Evolutionary conservation across 106 monocot species (phyloP).

Genomic region (Vanilla planifolia): DNA sequence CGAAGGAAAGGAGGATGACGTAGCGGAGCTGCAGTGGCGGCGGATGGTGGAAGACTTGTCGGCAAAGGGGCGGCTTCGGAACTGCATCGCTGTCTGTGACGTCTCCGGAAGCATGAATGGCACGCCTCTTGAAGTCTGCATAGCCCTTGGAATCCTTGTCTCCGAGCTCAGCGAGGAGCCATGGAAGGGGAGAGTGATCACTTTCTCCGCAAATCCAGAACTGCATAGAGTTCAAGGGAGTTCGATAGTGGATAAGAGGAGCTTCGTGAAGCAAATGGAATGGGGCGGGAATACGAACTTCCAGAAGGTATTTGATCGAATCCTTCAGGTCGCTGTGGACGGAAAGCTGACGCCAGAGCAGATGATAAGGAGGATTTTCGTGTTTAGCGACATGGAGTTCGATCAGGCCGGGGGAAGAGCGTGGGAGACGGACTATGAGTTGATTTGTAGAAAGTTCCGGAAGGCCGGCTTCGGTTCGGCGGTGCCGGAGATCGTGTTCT

Average conservation of each 20-base stretch:
- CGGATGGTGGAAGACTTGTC: conserved; percentile 53
- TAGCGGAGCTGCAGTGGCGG: conserved; percentile 74
- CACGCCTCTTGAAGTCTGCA: conserved; percentile 54
- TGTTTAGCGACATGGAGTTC: conserved; percentile 87
- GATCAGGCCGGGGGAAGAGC: conserved; percentile 34
- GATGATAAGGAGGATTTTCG: conserved; percentile 68
- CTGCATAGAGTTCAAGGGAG: conserved; percentile 42
- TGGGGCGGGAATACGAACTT: conserved; percentile 56
- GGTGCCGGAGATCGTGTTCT: conserved; percentile 51
- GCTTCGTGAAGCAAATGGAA: conserved; percentile 30
- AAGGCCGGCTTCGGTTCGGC: conserved; percentile 23
- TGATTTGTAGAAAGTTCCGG: conserved; percentile 42
- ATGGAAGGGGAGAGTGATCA: conserved; percentile 67
- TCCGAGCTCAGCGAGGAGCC: conserved; percentile 77
- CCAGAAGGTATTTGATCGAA: conserved; percentile 47
- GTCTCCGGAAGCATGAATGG: conserved; percentile 67
- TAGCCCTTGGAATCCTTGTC: conserved; percentile 54
- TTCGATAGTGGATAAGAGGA: conserved; percentile 35
- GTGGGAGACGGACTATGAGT: conserved; percentile 77
- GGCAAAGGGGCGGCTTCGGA: conserved; percentile 35
- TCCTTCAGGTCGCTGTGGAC: conserved; percentile 31
- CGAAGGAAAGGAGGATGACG: conserved; percentile 21
- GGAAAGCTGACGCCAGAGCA: conserved; percentile 24
- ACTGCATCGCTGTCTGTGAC: conserved; percentile 72
- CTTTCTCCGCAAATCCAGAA: conserved; percentile 32